Evolutionary conservation across 179 eudicot genomes (phyloP), one percentile per base, ranked within the genome.

Genomic region (Dionaea muscipula): DNA sequence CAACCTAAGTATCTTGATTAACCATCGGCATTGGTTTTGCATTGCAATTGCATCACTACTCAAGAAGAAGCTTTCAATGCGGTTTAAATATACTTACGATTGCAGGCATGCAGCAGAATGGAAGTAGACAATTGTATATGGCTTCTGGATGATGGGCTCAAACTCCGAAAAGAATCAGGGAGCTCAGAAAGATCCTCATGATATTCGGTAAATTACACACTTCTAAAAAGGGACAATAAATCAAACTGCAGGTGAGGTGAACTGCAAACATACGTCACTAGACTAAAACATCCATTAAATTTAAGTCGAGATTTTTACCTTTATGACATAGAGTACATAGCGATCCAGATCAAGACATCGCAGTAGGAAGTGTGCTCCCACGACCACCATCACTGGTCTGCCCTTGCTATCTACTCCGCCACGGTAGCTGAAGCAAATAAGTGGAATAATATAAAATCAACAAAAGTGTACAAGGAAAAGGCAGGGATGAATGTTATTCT

Each of bases 401-500:
- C 98, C 98, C 71, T 91, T 94, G 71, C 81, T 82, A 64, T 91
- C 98, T 26, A 87, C 94, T 40, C 98, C 98, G 50, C 96, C 98
- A 50, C 98, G 94, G 66, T 91, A 91, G 35, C 96, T 91, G 82
- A 66, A 63, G 37, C 1, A 47, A 43, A 43, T 17, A 19, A n/a
- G 17, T 43, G 7, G 22, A 43, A 43, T 10, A 10, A 19, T 19
- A 43, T 7, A 21, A 18, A 43, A 43, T 43, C 22, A n/a, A 43
- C 20, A 18, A 19, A 19, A 19, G 47, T 43, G 4, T 39, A 20
- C 22, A 43, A n/a, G 16, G 3, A 43, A 39, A 39, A 11, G 0
- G n/a, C 4, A 39, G 43, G n/a, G 36, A 31, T 10, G 10, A 4
- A 4, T 31, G 36, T 13, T 38, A 13, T 38, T 3, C 12, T 38